These are phyloP conservation scores for Spencermartinsiella ligniputridi DNA, from an alignment of 1,139 yeast species.

Conservation along the genomic window DNA sequence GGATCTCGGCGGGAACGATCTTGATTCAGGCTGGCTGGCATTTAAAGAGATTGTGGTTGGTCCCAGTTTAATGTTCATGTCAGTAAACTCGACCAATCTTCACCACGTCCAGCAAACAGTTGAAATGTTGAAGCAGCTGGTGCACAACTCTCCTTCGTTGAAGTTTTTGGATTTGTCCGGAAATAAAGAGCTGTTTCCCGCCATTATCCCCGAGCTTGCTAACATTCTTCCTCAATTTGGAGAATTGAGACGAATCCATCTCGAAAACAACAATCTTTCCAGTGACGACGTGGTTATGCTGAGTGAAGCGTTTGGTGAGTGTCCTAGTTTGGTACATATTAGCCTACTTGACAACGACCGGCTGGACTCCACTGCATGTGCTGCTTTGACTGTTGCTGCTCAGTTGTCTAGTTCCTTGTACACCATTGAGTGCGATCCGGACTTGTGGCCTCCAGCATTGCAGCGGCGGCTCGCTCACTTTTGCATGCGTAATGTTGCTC, in stretches of 20 bases:
- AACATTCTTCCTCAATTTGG: conserved; percentile 62
- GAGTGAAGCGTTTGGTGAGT: conserved; percentile 64
- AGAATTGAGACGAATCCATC: conserved; percentile 65
- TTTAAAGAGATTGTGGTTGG: conserved; percentile 6
- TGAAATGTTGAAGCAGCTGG: conserved; percentile 47
- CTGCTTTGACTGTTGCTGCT: conserved; percentile 66
- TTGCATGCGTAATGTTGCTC: conserved; percentile 78
- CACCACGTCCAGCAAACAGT: conserved; percentile 50
- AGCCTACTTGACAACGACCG: conserved; percentile 63
- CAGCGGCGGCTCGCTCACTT: conserved; percentile 76
- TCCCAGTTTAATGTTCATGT: conserved; percentile 48
- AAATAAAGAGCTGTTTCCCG: conserved; percentile 70
- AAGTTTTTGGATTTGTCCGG: conserved; percentile 75
- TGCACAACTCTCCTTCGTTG: conserved; percentile 48
- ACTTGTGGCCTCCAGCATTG: conserved; percentile 61
- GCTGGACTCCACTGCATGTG: conserved; percentile 56
- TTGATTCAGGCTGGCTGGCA: conserved; percentile 43
- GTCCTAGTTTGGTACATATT: conserved; percentile 68
- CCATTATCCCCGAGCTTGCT: conserved; percentile 55
- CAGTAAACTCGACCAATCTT: conserved; percentile 66
- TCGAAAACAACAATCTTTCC: conserved; percentile 66
- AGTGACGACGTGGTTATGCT: conserved; percentile 62
- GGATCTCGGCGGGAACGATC: conserved; percentile 78
- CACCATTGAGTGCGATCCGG: conserved; percentile 70
- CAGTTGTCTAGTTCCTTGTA: conserved; percentile 60